A percentile compares a stretch with the other conserved stretches of the same genome.
phyloP scores from a whole-genome alignment of 2,329 filamentous ascomycete genomes.

The Beauveria varroae region DNA sequence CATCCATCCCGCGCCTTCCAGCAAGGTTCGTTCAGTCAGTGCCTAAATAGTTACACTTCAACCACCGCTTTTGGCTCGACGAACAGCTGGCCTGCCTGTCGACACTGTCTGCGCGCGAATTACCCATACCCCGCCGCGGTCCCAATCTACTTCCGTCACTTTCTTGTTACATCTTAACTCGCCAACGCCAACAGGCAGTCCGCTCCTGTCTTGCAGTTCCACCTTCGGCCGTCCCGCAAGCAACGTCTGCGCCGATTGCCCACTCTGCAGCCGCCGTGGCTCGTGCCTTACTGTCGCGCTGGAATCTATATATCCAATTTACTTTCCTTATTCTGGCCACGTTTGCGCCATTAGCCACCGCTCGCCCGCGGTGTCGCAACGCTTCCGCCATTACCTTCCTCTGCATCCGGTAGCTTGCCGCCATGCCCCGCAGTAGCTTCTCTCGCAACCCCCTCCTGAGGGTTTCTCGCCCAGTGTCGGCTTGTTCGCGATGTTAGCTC shows the following conservation, averaged over 20 bases:
- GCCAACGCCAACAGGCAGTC: not conserved
- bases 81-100: not conserved
- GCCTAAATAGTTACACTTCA: too few relatives aligned
- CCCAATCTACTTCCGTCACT: not conserved
- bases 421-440: slow-evolving; percentile 41
- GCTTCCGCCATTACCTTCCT: not conserved
- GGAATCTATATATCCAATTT: not conserved
- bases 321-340: not conserved
- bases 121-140: not conserved
- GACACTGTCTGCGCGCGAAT: not conserved
- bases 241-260: not conserved
- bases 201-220: not conserved
- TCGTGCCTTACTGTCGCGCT: not conserved
- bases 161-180: not conserved
- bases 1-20: not conserved
- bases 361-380: not conserved
- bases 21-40: too few relatives aligned
- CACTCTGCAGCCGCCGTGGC: not conserved
- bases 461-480: slow-evolving; percentile 72
- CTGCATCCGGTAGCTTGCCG: slow-evolving; percentile 1
- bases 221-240: not conserved
- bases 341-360: not conserved
- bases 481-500: slow-evolving; percentile 64
- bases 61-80: not conserved
- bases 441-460: slow-evolving; percentile 54